Conservation (phyloP, 495 filamentous ascomycete species). For the Platismatia glauca region DNA sequence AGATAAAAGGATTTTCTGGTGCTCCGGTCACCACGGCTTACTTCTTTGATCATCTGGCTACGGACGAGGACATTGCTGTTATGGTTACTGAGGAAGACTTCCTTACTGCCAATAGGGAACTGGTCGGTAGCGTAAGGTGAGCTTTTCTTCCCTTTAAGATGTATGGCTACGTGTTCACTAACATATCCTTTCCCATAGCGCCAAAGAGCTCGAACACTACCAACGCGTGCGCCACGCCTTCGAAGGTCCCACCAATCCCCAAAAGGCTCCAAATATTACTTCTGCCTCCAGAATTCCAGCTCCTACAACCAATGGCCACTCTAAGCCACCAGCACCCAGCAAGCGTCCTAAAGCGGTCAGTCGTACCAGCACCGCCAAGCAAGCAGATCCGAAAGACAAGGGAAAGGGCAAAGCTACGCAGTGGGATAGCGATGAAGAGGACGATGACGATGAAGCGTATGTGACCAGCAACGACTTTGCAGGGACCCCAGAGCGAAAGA, state of each 20-base stretch:
- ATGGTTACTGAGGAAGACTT: slow-evolving; percentile 87
- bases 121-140: slow-evolving; percentile 80
- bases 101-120: slow-evolving; percentile 63
- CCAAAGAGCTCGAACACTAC: slow-evolving; percentile 88
- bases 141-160: slow-evolving; percentile 13
- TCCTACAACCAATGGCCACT: not conserved
- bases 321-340: slow-evolving; percentile 1
- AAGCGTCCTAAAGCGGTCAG: slow-evolving; percentile 5
- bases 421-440: slow-evolving; percentile 23
- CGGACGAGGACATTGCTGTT: slow-evolving; percentile 70
- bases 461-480: slow-evolving; percentile 23
- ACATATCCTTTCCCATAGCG: slow-evolving; percentile 38
- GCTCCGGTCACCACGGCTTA: slow-evolving; percentile 72
- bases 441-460: slow-evolving; percentile 27
- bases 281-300: not conserved
- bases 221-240: slow-evolving; percentile 73
- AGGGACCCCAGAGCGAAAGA: slow-evolving; percentile 16
- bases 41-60: slow-evolving; percentile 90
- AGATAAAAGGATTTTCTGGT: slow-evolving; percentile 53
- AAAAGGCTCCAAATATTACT: not conserved
- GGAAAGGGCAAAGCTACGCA: slow-evolving; percentile 24
- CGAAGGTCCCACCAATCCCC: slow-evolving; percentile 38
- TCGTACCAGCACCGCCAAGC: slow-evolving; percentile 10
- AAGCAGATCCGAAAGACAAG: slow-evolving; percentile 20
- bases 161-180: slow-evolving; percentile 20